Base-by-base conservation (phyloP, 2,329 filamentous ascomycete genomes). In the Pseudocercospora crystallina region DNA sequence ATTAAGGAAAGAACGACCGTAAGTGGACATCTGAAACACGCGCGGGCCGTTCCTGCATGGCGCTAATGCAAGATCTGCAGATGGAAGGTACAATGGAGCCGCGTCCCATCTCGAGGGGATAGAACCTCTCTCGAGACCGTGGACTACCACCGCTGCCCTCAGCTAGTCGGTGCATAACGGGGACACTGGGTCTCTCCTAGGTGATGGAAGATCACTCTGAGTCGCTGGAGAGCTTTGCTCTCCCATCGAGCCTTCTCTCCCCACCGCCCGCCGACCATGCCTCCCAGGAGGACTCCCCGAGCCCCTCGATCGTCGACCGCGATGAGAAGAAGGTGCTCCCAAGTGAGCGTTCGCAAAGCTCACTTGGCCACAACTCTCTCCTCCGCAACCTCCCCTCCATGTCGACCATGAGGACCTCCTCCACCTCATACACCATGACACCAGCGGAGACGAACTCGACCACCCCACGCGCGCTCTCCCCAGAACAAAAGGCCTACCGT, bases 401-500 rank as follows among this genome's bases (percentile, higher is more conserved):
- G 39, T 44, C 34, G 33, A 48, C 43, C 34, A 31, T 53, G 14
- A 26, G 37, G 34, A 43, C 39, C 11, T 42, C 50, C 8, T 41
- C 29, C 40, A 43, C 50, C 3, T 29, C 34, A 30, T 44, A 53
- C 35, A 44, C 50, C 2, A 40, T 46, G 35, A 38, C 40, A 17
- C 35, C 38, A 12, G 36, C 35, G 29, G 50, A 53, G n/a, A 40
- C 48, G 50, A 45, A 46, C 17, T 30, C 49, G 7, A 32, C 41
- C 29, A 53, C 50, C 17, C 50, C 50, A 33, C 50, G 50, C 36
- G 44, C 44, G 5, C 15, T 48, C n/a, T 47, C 43, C 13, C 44
- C 50, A 5, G 43, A 52, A 30, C 49, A 52, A 29, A 47, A 52
- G 39, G 39, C 38, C 12, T 47, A 47, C 33, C 49, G 43, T 12